Base-by-base conservation (phyloP, 116 monocot species). In the Trichopus zeylanicus region DNA sequence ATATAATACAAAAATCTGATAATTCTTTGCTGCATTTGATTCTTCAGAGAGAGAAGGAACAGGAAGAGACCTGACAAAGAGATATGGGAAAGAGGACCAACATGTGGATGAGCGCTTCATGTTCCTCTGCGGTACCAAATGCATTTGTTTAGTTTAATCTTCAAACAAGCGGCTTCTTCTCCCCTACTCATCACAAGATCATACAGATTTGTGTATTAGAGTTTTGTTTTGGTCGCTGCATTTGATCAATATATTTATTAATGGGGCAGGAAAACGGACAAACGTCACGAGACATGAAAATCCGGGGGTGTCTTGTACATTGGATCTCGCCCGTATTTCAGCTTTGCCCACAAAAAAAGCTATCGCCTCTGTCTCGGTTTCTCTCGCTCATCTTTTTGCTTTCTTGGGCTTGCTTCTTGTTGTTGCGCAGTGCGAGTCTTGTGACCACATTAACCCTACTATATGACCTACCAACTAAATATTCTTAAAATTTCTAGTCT, bases 281-380 rank as follows among this genome's bases (percentile, higher is more conserved):
- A 73, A 46, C 6, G 24, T 54, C 25, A 25, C 32, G 61, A 61
- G 67, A 74, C 74, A 74, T 59, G 58, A 53, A 57, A 74, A 74
- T 74, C 74, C 63, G 62, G 68, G 62, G 62, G 57, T 32, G 74
- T 74, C 67, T 29, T 74, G 74, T 74, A 56, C 74, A 67, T 68
- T 67, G 74, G 74, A 74, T 74, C 62, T 74, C 34, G 23, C 61
- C 38, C 46, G 67, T 46, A 38, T 63, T 64, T 71, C 1, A 60
- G 51, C 51, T 51, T 24, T 22, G 9, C 49, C 23, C 19, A 4
- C 5, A 49, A 49, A 49, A 22, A 19, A 20, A 49, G 19, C 19
- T 1, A 2, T n/a, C 48, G 12, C 48, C n/a, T n/a, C n/a, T 1
- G 21, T 22, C 49, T 49, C 3, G 7, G 21, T 22, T 22, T 22